Base-by-base conservation (phyloP, 192 early-diverging fungal species). In the Backusella mclennaniae region DNA sequence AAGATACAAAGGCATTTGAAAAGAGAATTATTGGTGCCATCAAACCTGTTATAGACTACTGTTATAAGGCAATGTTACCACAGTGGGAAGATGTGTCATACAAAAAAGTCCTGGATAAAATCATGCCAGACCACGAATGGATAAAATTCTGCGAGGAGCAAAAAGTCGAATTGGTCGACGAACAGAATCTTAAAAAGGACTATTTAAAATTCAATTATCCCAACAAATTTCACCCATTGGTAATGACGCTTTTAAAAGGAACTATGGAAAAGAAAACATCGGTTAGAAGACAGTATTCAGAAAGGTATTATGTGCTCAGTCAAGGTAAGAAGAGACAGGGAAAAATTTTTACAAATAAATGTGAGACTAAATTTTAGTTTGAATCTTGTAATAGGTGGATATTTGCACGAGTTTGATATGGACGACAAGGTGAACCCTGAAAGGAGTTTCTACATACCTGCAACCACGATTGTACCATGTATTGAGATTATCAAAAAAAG, bases 291-390 rank as follows among this genome's bases (percentile, higher is more conserved):
- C 76, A 76, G 41, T 87, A 76, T 67, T 78, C 59, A 23, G 81
- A 85, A 8, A 77, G 81, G 4, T 84, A 67, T 49, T 87, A 84
- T 81, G 83, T 85, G 8, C 53, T 87, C 36, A 84, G 84, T 8
- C 76, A 77, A 72, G 35, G 76, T 77, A 72, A 36, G 49, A 33
- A 3, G 33, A 33, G 33, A 33, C 33, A 33, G 2, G 35, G 4
- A 19, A 38, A 26, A 29, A 41, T n/a, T n/a, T n/a, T n/a, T n/a
- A n/a, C 9, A 63, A 63, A 15, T 15, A 39, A 14, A 35, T 41
- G 12, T 17, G 68, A 41, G 12, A 8, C 15, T 69, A 39, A 39
- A 69, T 42, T 41, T 69, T 39, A 69, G n/a, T 21, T 21, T 23
- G 2, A 69, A 23, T 33, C 0, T n/a, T 41, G 29, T 69, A 46